A percentile compares a stretch with the other conserved stretches of the same genome.
These are phyloP conservation scores for Prillingera fragicola DNA, from an alignment of 1,284 basidiomycete genomes.

Conservation along the genomic window DNA sequence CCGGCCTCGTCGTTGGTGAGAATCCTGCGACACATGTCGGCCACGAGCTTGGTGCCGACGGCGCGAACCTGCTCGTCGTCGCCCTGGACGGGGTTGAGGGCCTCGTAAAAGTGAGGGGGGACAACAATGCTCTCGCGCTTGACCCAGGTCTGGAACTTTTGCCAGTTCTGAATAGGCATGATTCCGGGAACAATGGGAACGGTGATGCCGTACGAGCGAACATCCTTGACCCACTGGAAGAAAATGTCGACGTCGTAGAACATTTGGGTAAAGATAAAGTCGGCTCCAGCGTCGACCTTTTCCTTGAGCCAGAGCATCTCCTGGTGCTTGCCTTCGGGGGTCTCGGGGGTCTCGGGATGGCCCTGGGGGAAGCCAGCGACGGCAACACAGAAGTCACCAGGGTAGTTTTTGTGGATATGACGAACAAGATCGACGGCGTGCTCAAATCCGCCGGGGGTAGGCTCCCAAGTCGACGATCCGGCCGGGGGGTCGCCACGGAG, in stretches of 20 bases:
- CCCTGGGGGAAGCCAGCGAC: slow-evolving; percentile 84
- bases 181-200: slow-evolving; percentile 88
- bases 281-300: slow-evolving; percentile 91
- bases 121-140: slow-evolving; percentile 79
- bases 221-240: slow-evolving; percentile 73
- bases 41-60: slow-evolving; percentile 79
- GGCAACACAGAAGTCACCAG: slow-evolving; percentile 89
- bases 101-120: slow-evolving; percentile 72
- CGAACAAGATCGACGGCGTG: slow-evolving; percentile 85
- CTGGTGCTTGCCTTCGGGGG: slow-evolving; percentile 46
- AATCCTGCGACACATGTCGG: slow-evolving; percentile 78
- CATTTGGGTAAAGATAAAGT: slow-evolving; percentile 93
- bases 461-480: slow-evolving; percentile 84
- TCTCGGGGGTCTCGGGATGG: slow-evolving; percentile 58
- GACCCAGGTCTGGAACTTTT: slow-evolving; percentile 89
- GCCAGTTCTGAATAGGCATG: slow-evolving; percentile 97
- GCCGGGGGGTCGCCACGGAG: slow-evolving; percentile 87
- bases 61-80: slow-evolving; percentile 85
- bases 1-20: slow-evolving; percentile 66
- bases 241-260: slow-evolving; percentile 93
- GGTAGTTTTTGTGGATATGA: slow-evolving; percentile 74
- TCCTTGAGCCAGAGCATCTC: slow-evolving; percentile 83
- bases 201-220: slow-evolving; percentile 79
- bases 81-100: slow-evolving; percentile 82
- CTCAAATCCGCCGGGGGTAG: slow-evolving; percentile 78